A percentile compares a stretch with the other conserved stretches of the same genome.
These are phyloP conservation scores for Nannochloropsis salina DNA, from an alignment of 108 stramenopile genomes.

Conservation along the genomic window DNA sequence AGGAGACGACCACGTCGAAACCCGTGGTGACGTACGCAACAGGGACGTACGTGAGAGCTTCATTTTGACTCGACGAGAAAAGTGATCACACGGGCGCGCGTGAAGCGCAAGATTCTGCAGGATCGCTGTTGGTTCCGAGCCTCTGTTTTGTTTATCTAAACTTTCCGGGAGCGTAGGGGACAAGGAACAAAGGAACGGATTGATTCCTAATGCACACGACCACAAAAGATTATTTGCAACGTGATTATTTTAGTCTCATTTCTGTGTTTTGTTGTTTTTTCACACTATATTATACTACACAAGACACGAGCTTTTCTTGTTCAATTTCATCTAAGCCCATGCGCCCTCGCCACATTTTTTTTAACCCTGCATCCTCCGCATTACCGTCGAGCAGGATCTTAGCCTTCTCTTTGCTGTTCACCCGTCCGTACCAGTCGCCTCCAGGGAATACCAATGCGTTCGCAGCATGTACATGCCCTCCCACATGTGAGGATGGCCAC, in stretches of 20 bases:
- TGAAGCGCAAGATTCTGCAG: too few species aligned
- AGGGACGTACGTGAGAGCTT: too few species aligned
- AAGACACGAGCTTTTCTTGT: background rate
- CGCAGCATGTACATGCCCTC: background rate
- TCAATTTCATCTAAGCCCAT: background rate
- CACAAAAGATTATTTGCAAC: background rate
- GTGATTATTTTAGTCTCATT: background rate
- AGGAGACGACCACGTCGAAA: too few species aligned
- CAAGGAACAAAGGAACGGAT: too few species aligned
- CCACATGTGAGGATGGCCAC: background rate
- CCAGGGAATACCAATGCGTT: conserved; percentile 5
- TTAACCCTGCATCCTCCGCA: background rate
- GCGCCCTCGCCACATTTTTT: conserved; percentile 4
- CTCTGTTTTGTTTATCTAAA: too few species aligned
- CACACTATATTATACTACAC: background rate
- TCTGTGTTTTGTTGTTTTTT: background rate
- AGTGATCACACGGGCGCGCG: too few species aligned
- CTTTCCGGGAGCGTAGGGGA: too few species aligned
- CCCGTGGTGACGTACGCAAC: too few species aligned
- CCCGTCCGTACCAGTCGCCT: conserved; percentile 1
- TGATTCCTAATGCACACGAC: too few species aligned
- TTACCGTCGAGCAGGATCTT: background rate
- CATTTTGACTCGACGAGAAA: too few species aligned
- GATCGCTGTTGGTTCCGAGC: too few species aligned
- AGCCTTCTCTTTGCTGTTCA: background rate